Evolutionary conservation across 148 eudicot genomes (phyloP).

Genomic region (Talinum fruticosum): DNA sequence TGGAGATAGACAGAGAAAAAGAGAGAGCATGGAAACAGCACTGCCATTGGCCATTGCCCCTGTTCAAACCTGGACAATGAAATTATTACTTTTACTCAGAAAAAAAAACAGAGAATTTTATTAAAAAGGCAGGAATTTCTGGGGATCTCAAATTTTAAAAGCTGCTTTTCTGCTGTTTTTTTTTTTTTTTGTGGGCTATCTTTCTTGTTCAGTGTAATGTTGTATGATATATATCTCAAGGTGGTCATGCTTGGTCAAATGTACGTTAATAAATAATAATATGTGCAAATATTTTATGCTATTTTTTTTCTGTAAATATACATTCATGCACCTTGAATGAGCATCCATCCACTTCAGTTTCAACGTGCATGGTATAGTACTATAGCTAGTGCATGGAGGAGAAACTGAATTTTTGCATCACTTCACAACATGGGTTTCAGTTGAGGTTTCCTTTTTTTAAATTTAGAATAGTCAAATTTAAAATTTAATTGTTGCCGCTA

Average conservation of each 20-base stretch:
- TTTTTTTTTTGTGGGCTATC: background rate
- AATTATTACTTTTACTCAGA: background rate
- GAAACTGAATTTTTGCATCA: constrained; percentile 6
- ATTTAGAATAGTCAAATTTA: too few species aligned
- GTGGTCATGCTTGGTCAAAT: constrained; percentile 16
- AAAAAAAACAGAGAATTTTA: background rate
- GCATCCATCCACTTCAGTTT: background rate
- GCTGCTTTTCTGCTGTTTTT: background rate
- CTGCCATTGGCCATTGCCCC: background rate
- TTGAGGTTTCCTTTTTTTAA: background rate
- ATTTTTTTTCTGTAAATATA: background rate
- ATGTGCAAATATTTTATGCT: background rate
- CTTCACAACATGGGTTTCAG: background rate
- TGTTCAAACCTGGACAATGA: background rate
- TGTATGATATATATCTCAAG: too few species aligned
- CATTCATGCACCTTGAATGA: constrained; percentile 23
- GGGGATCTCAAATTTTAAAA: background rate
- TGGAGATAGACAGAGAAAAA: too few species aligned
- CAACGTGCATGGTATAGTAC: background rate
- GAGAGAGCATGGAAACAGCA: constrained; percentile 6
- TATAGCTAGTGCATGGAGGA: background rate
- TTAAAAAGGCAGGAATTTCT: background rate
- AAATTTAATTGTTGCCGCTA: too few species aligned
- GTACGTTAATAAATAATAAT: background rate
- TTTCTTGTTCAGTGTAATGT: too few species aligned